Evolutionary conservation across 192 early-diverging fungal species (phyloP), one percentile per base, ranked within the genome.

Genomic region (Backusella psychrophila): DNA sequence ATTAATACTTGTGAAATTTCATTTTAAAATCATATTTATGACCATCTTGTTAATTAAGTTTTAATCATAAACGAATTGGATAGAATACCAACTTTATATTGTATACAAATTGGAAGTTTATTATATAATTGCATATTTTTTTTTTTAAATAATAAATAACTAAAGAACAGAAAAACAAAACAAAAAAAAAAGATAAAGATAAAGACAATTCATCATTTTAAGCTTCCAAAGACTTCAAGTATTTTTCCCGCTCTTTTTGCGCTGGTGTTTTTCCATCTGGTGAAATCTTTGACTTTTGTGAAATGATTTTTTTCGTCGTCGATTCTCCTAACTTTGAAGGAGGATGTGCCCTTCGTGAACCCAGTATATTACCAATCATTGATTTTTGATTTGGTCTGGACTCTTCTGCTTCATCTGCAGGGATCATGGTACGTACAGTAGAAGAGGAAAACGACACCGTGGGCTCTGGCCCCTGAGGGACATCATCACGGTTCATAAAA

Each of bases 381-480:
- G 34, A 39, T 21, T 31, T 69, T 46, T 46, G 31, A 68, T 68
- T 52, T n/a, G 11, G 17, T 66, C 35, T 39, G 14, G 44, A 35
- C 65, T 68, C 35, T 14, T 49, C 41, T 36, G 19, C 46, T 44
- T 76, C 75, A 17, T 76, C 52, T 42, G 41, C 75, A 49, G 75
- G 75, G 68, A 76, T 76, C 75, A 76, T 76, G 0, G 75, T 76
- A 29, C 75, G 67, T 39, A 76, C 75, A 56, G 75, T 76, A 17
- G 75, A 76, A 11, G 75, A 76, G n/a, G 75, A 76, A 76, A 76
- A 76, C 4, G 75, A 76, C 3, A 52, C 75, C 9, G 75, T 76
- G 33, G 75, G 75, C 8, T 44, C 42, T 12, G 75, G 75, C 2
- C 67, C 75, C n/a, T 59, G 56, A 23, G 31, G 26, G 41, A 21